phyloP scores from a whole-genome alignment of 1,139 yeast genomes.

The Trichomonascaceae sp. region DNA sequence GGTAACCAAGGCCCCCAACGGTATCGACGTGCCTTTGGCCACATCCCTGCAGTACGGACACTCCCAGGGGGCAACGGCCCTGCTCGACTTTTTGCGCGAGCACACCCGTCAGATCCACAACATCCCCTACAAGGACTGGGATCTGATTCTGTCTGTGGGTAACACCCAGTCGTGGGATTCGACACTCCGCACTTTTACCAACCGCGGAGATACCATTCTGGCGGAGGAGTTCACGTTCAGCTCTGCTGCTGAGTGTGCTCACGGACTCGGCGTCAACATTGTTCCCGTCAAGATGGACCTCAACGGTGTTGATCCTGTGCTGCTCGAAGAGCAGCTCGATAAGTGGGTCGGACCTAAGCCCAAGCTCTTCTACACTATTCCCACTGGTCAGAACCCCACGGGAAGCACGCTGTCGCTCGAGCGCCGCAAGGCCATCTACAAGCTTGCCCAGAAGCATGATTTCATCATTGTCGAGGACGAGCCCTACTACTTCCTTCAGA shows the following conservation, averaged over 20 bases:
- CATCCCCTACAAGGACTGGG: slow-evolving; percentile 59
- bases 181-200: slow-evolving; percentile 62
- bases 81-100: slow-evolving; percentile 53
- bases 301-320: slow-evolving; percentile 67
- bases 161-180: slow-evolving; percentile 89
- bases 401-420: slow-evolving; percentile 65
- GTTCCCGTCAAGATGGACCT: slow-evolving; percentile 72
- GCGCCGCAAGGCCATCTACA: slow-evolving; percentile 61
- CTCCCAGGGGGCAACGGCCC: slow-evolving; percentile 67
- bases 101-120: slow-evolving; percentile 62
- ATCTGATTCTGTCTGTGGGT: slow-evolving; percentile 50
- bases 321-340: slow-evolving; percentile 47
- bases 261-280: slow-evolving; percentile 54
- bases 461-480: slow-evolving; percentile 78
- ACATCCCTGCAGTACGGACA: slow-evolving; percentile 85
- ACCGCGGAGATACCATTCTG: slow-evolving; percentile 65
- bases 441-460: slow-evolving; percentile 66
- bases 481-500: slow-evolving; percentile 88
- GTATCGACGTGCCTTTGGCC: slow-evolving; percentile 56
- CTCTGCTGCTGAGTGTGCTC: slow-evolving; percentile 72
- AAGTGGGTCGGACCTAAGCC: slow-evolving; percentile 67
- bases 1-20: slow-evolving; percentile 24
- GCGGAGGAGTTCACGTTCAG: slow-evolving; percentile 78
- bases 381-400: slow-evolving; percentile 94
- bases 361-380: slow-evolving; percentile 69